A percentile compares a stretch with the other conserved stretches of the same genome.
Conservation (phyloP, 106 monocot genomes). For the Xerophyta viscosa region DNA sequence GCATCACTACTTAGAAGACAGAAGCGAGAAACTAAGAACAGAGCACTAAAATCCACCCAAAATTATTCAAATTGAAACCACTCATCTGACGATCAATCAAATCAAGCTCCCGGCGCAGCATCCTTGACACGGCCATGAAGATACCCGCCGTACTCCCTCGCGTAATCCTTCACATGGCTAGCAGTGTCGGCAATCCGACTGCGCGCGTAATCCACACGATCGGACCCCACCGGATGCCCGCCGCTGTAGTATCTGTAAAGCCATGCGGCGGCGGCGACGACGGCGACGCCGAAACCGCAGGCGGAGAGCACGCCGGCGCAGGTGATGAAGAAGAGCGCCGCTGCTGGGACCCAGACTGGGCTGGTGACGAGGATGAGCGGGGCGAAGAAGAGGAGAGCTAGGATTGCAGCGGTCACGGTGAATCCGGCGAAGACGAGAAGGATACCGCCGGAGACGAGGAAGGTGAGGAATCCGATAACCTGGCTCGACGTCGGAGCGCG, state of each 20-base stretch:
- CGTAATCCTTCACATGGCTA: constrained; percentile 62
- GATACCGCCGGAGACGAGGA: constrained; percentile 42
- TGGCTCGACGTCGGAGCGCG: constrained; percentile 48
- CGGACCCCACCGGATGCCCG: constrained; percentile 47
- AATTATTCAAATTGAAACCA: too few relatives aligned
- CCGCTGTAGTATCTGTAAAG: constrained; percentile 59
- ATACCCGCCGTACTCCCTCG: constrained; percentile 45
- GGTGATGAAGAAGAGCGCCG: constrained; percentile 14
- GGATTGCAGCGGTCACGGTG: constrained; percentile 29
- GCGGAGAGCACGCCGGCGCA: constrained; percentile 18
- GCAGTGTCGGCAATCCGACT: constrained; percentile 58
- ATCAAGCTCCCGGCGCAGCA: constrained; percentile 69
- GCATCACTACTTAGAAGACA: too few relatives aligned
- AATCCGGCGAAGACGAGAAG: constrained; percentile 56
- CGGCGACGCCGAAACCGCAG: constrained; percentile 24
- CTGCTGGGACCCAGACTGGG: constrained; percentile 66
- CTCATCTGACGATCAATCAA: too few relatives aligned
- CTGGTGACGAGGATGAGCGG: constrained; percentile 47
- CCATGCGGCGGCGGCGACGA: constrained; percentile 43
- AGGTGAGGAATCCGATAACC: constrained; percentile 56
- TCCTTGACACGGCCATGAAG: constrained; percentile 44
- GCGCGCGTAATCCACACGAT: constrained; percentile 51
- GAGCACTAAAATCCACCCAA: too few relatives aligned
- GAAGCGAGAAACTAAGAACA: too few relatives aligned
- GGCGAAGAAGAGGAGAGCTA: constrained; percentile 26